These are phyloP conservation scores for Fagopyrum tataricum DNA, from an alignment of 148 eudicot genomes.

Conservation along the genomic window DNA sequence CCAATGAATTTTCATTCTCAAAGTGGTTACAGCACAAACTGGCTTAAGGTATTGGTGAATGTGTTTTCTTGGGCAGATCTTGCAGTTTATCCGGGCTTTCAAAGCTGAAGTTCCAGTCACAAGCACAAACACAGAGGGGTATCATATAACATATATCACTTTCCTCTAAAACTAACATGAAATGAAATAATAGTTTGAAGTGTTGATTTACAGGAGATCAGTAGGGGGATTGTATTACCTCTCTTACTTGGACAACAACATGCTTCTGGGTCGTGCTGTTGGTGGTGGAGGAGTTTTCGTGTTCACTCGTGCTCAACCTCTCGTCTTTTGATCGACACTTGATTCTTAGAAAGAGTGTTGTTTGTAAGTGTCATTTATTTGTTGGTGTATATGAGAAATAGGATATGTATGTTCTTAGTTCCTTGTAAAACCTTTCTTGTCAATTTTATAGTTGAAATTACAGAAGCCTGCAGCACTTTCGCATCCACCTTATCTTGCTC, in stretches of 20 bases:
- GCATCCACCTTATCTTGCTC: too few species aligned
- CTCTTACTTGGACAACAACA: slow-evolving; percentile 72
- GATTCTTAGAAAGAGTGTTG: too few species aligned
- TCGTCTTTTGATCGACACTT: slow-evolving; percentile 21
- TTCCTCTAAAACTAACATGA: not conserved
- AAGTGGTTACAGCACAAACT: too few species aligned
- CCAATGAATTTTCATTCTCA: not conserved
- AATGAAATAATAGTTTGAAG: not conserved
- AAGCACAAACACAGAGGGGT: slow-evolving; percentile 47
- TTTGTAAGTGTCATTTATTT: too few species aligned
- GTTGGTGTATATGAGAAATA: too few species aligned
- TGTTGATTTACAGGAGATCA: slow-evolving; percentile 39
- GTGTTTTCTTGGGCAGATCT: slow-evolving; percentile 40
- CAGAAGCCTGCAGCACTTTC: too few species aligned
- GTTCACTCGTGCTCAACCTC: slow-evolving; percentile 73
- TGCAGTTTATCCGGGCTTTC: slow-evolving; percentile 74
- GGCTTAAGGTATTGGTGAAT: not conserved
- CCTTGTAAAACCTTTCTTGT: too few species aligned
- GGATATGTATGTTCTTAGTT: too few species aligned
- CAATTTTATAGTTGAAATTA: too few species aligned
- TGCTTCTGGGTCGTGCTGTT: slow-evolving; percentile 88
- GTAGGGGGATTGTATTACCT: slow-evolving; percentile 90
- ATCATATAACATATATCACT: not conserved
- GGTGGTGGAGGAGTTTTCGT: slow-evolving; percentile 88
- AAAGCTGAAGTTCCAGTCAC: slow-evolving; percentile 74